A percentile compares a stretch with the other conserved stretches of the same genome.
phyloP scores from a whole-genome alignment of 495 filamentous ascomycete genomes.

The Aspergillus biplanus region DNA sequence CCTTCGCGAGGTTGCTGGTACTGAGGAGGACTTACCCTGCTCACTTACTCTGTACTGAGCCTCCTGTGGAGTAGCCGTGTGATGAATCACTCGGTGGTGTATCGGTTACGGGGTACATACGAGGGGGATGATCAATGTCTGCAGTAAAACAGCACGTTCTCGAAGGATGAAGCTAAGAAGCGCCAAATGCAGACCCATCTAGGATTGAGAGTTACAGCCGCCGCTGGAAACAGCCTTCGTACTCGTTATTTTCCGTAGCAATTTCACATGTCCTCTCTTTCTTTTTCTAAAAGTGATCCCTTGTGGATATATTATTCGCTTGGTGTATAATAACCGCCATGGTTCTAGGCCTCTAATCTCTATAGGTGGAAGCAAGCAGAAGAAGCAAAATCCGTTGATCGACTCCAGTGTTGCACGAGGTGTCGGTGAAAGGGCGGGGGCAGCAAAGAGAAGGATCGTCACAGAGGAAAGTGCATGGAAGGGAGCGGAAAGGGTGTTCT shows the following conservation, averaged over 20 bases:
- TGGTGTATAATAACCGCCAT: too few species aligned
- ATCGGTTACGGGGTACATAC: not conserved
- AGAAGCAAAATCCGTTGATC: too few species aligned
- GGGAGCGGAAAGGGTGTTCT: conserved; percentile 20
- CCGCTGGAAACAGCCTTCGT: too few species aligned
- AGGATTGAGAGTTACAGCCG: too few species aligned
- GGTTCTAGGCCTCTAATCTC: too few species aligned
- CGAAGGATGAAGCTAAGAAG: not conserved
- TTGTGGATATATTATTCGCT: too few species aligned
- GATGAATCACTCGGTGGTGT: conserved; percentile 5
- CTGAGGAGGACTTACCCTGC: not conserved
- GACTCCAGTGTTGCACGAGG: too few species aligned
- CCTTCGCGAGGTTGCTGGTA: not conserved
- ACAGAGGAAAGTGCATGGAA: not conserved
- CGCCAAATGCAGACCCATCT: not conserved
- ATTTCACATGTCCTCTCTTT: too few species aligned
- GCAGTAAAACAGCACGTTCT: conserved; percentile 3
- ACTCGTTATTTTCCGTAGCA: too few species aligned
- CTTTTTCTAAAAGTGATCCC: too few species aligned
- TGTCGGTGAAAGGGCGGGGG: too few species aligned
- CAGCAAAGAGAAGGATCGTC: not conserved
- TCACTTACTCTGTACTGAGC: not conserved
- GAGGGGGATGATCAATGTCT: not conserved
- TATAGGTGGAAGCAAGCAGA: too few species aligned
- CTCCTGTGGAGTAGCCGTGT: not conserved